Percentiles rank a stretch among this genome's conserved stretches.
phyloP scores from a whole-genome alignment of 257 asterid species.

The Capsicum baccatum region DNA sequence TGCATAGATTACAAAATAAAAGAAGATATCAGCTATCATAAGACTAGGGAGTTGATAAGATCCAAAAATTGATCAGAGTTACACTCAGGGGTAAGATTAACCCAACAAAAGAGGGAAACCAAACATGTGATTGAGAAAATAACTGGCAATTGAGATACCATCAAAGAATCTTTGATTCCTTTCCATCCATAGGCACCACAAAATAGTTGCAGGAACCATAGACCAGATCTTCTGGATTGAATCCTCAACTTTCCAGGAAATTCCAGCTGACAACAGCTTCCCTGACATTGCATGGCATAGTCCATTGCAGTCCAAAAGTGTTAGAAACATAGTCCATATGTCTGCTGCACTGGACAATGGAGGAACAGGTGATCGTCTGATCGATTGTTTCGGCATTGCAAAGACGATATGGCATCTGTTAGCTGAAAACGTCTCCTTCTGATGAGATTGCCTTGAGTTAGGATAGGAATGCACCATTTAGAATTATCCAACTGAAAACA shows the following conservation, averaged over 20 bases:
- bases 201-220: background rate
- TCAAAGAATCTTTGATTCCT: background rate
- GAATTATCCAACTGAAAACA: background rate
- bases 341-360: background rate
- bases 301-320: background rate
- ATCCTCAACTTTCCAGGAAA: background rate
- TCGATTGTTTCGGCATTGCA: background rate
- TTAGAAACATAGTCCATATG: background rate
- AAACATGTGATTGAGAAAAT: no score
- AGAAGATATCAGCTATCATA: background rate
- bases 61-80: background rate
- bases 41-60: background rate
- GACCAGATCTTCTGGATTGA: background rate
- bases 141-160: background rate
- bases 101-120: background rate
- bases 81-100: background rate
- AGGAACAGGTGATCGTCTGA: background rate
- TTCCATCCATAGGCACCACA: background rate
- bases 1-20: slow-evolving; percentile 1
- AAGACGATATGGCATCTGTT: background rate
- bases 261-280: background rate
- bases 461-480: background rate
- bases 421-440: background rate
- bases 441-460: background rate
- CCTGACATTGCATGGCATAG: background rate